Evolutionary conservation across 2,329 filamentous ascomycete genomes (phyloP).

Genomic region (Ophiosphaerella korrae): DNA sequence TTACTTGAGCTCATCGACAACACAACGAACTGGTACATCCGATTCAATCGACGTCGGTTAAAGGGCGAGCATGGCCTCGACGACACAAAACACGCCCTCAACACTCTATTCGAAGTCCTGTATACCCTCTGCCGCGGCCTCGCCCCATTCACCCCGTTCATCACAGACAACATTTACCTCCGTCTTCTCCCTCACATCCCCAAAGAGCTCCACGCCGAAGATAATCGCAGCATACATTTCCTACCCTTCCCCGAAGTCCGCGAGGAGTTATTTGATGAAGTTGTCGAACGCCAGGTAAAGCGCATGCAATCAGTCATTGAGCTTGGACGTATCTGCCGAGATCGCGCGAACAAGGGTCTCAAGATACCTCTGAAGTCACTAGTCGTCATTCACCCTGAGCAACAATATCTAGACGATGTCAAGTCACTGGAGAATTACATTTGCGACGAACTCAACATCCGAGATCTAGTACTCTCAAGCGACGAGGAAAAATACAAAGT

Average conservation of each 20-base stretch:
- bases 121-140: constrained; percentile 87
- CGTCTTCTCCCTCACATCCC: constrained; percentile 83
- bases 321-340: constrained; percentile 81
- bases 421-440: constrained; percentile 87
- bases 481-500: constrained; percentile 93
- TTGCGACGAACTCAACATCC: constrained; percentile 87
- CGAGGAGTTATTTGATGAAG: constrained; percentile 83
- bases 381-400: constrained; percentile 83
- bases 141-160: constrained; percentile 93
- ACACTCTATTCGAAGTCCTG: constrained; percentile 91
- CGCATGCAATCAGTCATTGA: constrained; percentile 98
- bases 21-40: constrained; percentile 98
- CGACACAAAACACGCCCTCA: constrained; percentile 88
- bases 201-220: constrained; percentile 68
- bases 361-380: constrained; percentile 92
- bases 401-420: constrained; percentile 84
- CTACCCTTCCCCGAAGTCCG: constrained; percentile 86
- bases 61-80: constrained; percentile 87
- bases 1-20: constrained; percentile 86
- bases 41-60: constrained; percentile 87
- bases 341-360: constrained; percentile 80
- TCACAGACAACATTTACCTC: constrained; percentile 92
- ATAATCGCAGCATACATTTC: constrained; percentile 90
- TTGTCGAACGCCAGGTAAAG: constrained; percentile 82
- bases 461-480: constrained; percentile 79